Base-by-base conservation (phyloP, 2,329 filamentous ascomycete genomes). In the Ceratocystis colombiana region DNA sequence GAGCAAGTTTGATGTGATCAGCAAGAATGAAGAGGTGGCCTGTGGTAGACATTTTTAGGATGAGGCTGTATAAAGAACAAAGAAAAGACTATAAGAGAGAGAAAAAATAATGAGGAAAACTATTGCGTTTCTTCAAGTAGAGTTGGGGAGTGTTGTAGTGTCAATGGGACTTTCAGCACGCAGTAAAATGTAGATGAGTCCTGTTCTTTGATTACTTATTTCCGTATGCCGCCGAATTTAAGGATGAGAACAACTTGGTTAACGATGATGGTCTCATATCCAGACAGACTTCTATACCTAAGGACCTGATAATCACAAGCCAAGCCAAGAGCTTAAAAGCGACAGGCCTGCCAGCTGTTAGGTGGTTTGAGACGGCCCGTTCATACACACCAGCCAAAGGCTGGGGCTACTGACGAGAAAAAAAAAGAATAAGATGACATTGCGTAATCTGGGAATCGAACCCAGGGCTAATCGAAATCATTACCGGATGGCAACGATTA, bases 1-100 rank as follows among this genome's bases (percentile, higher is more conserved):
- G 82, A 15, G 92, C 96, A 69, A 97, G 84, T 77, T 97, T 96
- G 80, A 97, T 89, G 77, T 97, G 93, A 78, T 99, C 94, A 72
- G 92, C 90, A 67, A 97, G 85, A 65, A 97, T 87, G 75, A 92
- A 90, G 71, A 97, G 87, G 76, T 96, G 92, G 73, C 85, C 86
- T 48, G 82, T 77, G 71, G 82, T 86, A 69, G 80, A 77, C 81
- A 83, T 83, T 72, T 68, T 73, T 57, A n/a, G 53, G 15, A 30
- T 15, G 28, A 8, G 53, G 28, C 25, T 6, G 53, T 25, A 41
- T 15, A 22, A 28, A 30, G 22, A 15, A 7, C 22, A 28, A 15
- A 28, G 20, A 22, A 25, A 12, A 15, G 10, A 25, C 70, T 53
- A 33, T 30, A 28, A 41, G n/a, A 48, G 10, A 17, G 15, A 3